A percentile compares a stretch with the other conserved stretches of the same genome.
Evolutionary conservation across 1,284 basidiomycete genomes (phyloP).

Genomic region (Malassezia caprae): DNA sequence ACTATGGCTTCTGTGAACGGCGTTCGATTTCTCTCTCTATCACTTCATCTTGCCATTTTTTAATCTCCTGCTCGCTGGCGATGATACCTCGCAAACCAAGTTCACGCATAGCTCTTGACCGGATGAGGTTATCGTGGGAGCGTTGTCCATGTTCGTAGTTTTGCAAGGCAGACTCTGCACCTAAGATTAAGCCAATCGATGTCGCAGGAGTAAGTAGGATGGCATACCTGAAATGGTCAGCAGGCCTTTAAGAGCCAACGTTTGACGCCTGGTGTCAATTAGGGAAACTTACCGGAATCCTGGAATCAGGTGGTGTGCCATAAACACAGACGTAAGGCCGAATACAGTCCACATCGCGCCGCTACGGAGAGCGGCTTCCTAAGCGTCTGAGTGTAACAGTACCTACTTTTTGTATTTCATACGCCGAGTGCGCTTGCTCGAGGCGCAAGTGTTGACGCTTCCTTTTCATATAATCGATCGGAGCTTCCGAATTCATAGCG

Average conservation of each 20-base stretch:
- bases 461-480: not conserved
- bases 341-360: conserved; percentile 10
- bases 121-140: conserved; percentile 11
- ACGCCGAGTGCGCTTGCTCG: conserved; percentile 6
- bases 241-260: conserved; percentile 10
- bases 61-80: conserved; percentile 15
- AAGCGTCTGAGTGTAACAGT: not conserved
- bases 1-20: not conserved
- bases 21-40: conserved; percentile 10
- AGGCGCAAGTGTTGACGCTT: not conserved
- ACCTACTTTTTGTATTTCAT: conserved; percentile 8
- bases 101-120: conserved; percentile 12
- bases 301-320: conserved; percentile 9
- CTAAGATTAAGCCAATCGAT: conserved; percentile 6
- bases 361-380: conserved; percentile 7
- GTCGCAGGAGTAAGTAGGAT: not conserved
- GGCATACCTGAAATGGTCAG: conserved; percentile 9
- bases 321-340: conserved; percentile 2
- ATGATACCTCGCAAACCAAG: conserved; percentile 13
- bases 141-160: conserved; percentile 10
- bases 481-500: not conserved
- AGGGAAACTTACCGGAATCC: conserved; percentile 5
- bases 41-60: conserved; percentile 13
- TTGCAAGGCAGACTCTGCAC: conserved; percentile 12
- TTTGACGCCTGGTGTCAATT: conserved; percentile 5